phyloP scores from a whole-genome alignment of 1,284 basidiomycete species.

The Pholiota adiposa region DNA sequence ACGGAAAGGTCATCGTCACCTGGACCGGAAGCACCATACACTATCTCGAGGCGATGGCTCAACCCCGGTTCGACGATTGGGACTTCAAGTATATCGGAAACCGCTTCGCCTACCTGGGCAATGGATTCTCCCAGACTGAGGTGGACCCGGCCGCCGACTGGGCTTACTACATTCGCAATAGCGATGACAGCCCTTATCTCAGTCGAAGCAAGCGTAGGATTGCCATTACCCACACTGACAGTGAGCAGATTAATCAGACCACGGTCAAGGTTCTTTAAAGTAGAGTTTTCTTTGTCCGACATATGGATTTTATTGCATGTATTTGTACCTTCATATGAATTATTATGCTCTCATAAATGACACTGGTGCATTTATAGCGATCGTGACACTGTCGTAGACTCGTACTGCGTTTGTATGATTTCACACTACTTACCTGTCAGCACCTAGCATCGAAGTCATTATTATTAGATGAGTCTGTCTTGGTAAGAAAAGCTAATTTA shows the following conservation, averaged over 20 bases:
- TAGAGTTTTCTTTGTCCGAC: neutral
- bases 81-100: conserved; percentile 33
- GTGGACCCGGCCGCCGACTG: conserved; percentile 31
- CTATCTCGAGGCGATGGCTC: conserved; percentile 33
- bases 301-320: neutral
- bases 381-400: too few relatives aligned
- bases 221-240: conserved; percentile 3
- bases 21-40: conserved; percentile 39
- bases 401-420: too few relatives aligned
- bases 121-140: conserved; percentile 35
- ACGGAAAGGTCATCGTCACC: conserved; percentile 32
- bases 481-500: too few relatives aligned
- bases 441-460: too few relatives aligned
- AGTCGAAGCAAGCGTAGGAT: conserved; percentile 29
- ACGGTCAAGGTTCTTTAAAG: conserved; percentile 11
- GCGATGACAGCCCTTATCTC: conserved; percentile 30
- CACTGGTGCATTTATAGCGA: too few relatives aligned
- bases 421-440: too few relatives aligned
- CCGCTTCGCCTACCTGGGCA: conserved; percentile 34
- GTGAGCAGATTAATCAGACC: conserved; percentile 3
- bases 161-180: conserved; percentile 33
- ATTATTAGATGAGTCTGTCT: too few relatives aligned
- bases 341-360: neutral
- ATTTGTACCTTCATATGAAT: neutral
- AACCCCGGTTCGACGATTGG: conserved; percentile 37